Evolutionary conservation across 768 basidiomycete species (phyloP).

Genomic region (Amanita pallidorosea): DNA sequence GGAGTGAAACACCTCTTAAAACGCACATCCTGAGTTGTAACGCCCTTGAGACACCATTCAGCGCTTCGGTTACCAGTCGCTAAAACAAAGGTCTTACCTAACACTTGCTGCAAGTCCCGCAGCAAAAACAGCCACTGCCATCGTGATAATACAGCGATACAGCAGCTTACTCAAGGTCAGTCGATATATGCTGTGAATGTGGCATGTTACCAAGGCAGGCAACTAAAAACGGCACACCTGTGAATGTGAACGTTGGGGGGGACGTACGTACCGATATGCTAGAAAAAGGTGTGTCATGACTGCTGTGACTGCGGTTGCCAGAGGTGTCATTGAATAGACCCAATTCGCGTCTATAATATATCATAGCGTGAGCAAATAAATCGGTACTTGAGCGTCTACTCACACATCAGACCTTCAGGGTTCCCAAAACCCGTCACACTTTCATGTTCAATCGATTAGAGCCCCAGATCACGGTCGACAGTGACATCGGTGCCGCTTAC

Average conservation of each 20-base stretch:
- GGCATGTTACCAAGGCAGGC: neutral
- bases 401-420: conserved; percentile 5
- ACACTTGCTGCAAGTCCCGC: neutral
- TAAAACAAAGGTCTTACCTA: neutral
- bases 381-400: neutral
- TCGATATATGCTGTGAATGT: neutral
- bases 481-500: neutral
- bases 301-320: conserved; percentile 7
- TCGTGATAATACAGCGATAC: neutral
- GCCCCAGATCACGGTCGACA: neutral
- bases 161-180: neutral
- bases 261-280: neutral
- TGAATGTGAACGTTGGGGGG: too few relatives aligned
- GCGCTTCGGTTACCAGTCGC: neutral
- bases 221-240: neutral
- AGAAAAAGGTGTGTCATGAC: neutral
- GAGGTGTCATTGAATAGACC: neutral
- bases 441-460: neutral
- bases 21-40: neutral
- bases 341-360: too few relatives aligned
- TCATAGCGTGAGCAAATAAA: conserved; percentile 1
- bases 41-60: neutral
- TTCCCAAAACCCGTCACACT: conserved; percentile 10
- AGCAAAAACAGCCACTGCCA: neutral
- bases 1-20: neutral